Percentiles rank a stretch among this genome's conserved stretches.
These are phyloP conservation scores for Chrysoporthe cubensis DNA, from an alignment of 2,329 filamentous ascomycete species.

Conservation along the genomic window DNA sequence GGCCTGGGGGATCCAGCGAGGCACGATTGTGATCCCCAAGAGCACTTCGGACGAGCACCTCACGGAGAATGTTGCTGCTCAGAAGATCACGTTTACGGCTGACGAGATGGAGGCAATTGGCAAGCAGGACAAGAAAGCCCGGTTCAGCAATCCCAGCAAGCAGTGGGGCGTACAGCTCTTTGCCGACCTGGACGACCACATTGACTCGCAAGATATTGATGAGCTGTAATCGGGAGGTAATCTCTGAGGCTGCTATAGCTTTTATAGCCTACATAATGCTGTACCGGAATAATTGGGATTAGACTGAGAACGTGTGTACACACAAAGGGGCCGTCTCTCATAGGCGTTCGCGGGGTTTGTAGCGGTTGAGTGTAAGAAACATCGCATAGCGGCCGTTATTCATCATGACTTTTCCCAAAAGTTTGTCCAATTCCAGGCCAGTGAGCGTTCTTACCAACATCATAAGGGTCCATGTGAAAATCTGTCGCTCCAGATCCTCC, in stretches of 20 bases:
- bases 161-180: conserved; percentile 46
- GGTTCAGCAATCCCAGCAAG: conserved; percentile 44
- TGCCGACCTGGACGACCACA: conserved; percentile 44
- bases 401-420: neutral
- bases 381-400: neutral
- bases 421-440: neutral
- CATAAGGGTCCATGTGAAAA: neutral
- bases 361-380: too few species aligned
- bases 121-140: conserved; percentile 34
- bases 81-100: conserved; percentile 47
- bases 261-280: neutral
- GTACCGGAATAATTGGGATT: too few species aligned
- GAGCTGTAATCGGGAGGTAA: conserved; percentile 15
- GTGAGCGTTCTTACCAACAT: neutral
- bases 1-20: conserved; percentile 52
- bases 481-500: neutral
- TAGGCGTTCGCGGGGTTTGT: too few species aligned
- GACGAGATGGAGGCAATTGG: conserved; percentile 43
- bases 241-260: neutral
- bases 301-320: neutral
- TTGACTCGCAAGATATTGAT: conserved; percentile 29
- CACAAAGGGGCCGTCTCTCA: too few species aligned
- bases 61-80: conserved; percentile 51
- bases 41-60: conserved; percentile 48
- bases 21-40: conserved; percentile 56